Evolutionary conservation across 306 rosid species (phyloP).

Genomic region (Rubus parviflorus): DNA sequence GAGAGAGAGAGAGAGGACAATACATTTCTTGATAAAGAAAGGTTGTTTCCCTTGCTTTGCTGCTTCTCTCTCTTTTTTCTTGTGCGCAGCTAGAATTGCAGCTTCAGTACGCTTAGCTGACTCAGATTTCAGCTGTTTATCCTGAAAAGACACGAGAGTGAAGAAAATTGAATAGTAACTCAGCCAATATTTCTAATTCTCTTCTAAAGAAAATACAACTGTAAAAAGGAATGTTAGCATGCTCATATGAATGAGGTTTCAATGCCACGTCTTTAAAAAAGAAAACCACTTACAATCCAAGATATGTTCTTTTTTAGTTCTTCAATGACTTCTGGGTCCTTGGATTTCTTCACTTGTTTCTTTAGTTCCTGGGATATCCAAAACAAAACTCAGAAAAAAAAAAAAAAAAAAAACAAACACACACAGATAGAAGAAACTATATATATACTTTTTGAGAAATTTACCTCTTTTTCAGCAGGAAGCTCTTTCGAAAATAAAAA

Average conservation of each 20-base stretch:
- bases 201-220: constrained; percentile 9
- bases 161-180: background rate
- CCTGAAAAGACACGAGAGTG: constrained; percentile 45
- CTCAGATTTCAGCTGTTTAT: constrained; percentile 56
- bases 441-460: constrained; percentile 31
- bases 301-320: constrained; percentile 50
- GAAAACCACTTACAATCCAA: constrained; percentile 64
- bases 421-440: constrained; percentile 6
- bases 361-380: constrained; percentile 49
- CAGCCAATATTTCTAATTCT: constrained; percentile 4
- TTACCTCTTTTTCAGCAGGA: constrained; percentile 42
- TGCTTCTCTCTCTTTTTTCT: constrained; percentile 79
- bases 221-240: background rate
- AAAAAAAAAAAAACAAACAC: background rate
- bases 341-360: constrained; percentile 50
- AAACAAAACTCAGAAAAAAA: constrained; percentile 10
- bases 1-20: constrained; percentile 18
- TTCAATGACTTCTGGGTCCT: constrained; percentile 47
- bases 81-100: constrained; percentile 64
- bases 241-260: background rate
- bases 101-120: constrained; percentile 48
- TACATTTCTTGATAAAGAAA: constrained; percentile 80
- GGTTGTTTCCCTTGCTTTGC: constrained; percentile 84
- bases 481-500: constrained; percentile 51
- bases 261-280: background rate